These are phyloP conservation scores for Rubroboletus pulcherrimus DNA, from an alignment of 768 basidiomycete genomes.

Conservation along the genomic window DNA sequence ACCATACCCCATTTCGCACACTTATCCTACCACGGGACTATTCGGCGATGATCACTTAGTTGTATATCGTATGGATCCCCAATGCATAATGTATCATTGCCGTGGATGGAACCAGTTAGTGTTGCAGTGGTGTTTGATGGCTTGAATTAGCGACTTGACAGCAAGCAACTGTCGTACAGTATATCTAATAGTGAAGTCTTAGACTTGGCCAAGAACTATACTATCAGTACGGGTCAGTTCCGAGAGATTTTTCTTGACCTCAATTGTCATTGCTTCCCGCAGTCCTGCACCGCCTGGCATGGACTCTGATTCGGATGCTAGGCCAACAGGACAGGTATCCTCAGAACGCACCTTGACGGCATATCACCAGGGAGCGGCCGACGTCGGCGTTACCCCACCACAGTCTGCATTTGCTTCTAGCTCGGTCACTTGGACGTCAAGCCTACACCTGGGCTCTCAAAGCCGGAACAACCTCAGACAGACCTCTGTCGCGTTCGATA, in stretches of 20 bases:
- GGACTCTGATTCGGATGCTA: conserved; percentile 16
- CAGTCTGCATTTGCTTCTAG: conserved; percentile 6
- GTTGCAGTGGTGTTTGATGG: neutral
- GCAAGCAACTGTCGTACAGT: neutral
- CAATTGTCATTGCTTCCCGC: neutral
- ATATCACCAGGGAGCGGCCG: conserved; percentile 13
- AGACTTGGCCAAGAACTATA: neutral
- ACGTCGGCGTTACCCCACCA: conserved; percentile 3
- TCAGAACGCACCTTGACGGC: conserved; percentile 13
- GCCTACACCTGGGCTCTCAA: conserved; percentile 13
- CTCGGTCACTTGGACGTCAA: conserved; percentile 12
- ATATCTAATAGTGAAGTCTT: too few relatives aligned
- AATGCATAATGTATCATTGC: conserved; percentile 10
- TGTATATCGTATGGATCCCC: conserved; percentile 15
- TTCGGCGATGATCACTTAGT: conserved; percentile 1
- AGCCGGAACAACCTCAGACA: conserved; percentile 42
- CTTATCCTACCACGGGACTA: conserved; percentile 4
- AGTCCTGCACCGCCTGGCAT: conserved; percentile 11
- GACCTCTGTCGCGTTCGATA: conserved; percentile 52
- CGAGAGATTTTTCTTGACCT: neutral
- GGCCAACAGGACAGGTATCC: conserved; percentile 8
- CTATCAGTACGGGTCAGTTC: neutral
- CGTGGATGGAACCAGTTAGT: neutral
- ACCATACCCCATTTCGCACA: neutral
- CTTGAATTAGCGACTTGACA: neutral